These are phyloP conservation scores for Neoconidiobolus thromboides DNA, from an alignment of 371 early-diverging fungal species.

Conservation along the genomic window DNA sequence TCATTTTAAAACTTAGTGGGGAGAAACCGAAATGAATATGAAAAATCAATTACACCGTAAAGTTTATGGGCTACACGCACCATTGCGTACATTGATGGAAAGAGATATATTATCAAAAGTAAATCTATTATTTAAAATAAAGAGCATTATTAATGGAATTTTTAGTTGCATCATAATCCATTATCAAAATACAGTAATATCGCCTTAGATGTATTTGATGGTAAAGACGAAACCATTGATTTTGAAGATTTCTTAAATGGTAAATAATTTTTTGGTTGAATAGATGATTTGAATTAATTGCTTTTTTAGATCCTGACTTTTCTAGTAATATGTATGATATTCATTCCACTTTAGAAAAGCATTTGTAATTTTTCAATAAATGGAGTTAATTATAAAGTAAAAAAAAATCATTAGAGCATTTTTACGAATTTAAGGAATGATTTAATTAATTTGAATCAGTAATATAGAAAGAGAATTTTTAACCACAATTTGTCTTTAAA, in stretches of 20 bases:
- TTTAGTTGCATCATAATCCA: constrained; percentile 30
- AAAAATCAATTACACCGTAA: constrained; percentile 60
- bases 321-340: constrained; percentile 1
- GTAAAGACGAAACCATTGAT: constrained; percentile 71
- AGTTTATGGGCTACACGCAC: constrained; percentile 71
- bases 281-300: not conserved
- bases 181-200: constrained; percentile 52
- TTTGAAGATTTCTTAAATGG: constrained; percentile 77
- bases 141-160: not conserved
- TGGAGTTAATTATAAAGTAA: no score
- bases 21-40: constrained; percentile 56
- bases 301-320: not conserved
- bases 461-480: no score
- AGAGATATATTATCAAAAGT: constrained; percentile 47
- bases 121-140: constrained; percentile 5
- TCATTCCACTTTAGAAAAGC: constrained; percentile 1
- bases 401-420: no score
- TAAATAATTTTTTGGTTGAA: constrained; percentile 12
- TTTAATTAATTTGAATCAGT: no score
- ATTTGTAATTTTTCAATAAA: not conserved
- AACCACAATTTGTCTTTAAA: no score
- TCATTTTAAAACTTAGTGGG: constrained; percentile 34
- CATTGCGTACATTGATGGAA: constrained; percentile 82
- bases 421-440: no score
- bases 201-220: constrained; percentile 66